Conservation (phyloP, 768 basidiomycete species). For the Termitomyces sp. region DNA sequence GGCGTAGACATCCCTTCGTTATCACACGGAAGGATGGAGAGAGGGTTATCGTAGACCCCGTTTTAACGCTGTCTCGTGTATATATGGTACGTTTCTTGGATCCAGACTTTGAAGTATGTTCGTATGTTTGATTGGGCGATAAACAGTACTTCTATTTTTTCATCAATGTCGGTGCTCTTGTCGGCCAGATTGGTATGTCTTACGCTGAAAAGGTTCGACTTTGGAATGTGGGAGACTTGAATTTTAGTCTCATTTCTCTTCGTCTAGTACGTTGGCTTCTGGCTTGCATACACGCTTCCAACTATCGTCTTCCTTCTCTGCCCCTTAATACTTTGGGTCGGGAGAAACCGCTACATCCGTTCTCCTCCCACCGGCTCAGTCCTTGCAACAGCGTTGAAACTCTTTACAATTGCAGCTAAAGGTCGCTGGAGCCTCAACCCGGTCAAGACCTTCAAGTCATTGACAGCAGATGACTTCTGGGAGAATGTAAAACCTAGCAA, state of each 20-base stretch:
- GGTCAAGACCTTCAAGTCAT: constrained; percentile 38
- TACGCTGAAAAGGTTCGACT: constrained; percentile 51
- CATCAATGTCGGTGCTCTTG: constrained; percentile 60
- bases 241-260: not conserved
- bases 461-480: constrained; percentile 62
- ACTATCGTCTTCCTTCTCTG: constrained; percentile 56
- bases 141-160: constrained; percentile 60
- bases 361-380: constrained; percentile 63
- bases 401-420: constrained; percentile 38
- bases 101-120: not conserved
- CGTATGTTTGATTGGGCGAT: not conserved
- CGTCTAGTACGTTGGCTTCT: constrained; percentile 54
- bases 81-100: constrained; percentile 53
- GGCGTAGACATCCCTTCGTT: constrained; percentile 48
- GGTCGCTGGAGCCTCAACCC: constrained; percentile 56
- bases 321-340: constrained; percentile 51
- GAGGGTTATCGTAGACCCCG: constrained; percentile 48
- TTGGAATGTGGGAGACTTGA: not conserved
- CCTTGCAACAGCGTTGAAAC: constrained; percentile 40
- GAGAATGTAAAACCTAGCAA: constrained; percentile 64
- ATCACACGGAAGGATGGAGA: constrained; percentile 47
- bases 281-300: constrained; percentile 56
- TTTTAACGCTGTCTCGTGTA: constrained; percentile 57
- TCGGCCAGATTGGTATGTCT: constrained; percentile 62
- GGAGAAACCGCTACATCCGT: constrained; percentile 45